Conservation (phyloP, 208 protist species). For the Leishmania tarentolae region DNA sequence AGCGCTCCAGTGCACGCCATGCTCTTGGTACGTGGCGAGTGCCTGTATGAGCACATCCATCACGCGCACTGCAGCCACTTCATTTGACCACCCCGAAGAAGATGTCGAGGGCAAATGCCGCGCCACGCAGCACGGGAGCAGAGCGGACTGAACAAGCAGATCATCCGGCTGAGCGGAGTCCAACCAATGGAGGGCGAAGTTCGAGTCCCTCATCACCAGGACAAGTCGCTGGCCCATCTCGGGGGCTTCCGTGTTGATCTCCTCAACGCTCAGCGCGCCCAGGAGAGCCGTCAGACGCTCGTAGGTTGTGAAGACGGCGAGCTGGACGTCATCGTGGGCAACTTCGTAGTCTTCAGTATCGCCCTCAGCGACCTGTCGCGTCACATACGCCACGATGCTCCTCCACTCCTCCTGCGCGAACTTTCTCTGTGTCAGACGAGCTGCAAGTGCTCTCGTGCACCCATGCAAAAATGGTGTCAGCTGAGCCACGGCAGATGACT, state of each 20-base stretch:
- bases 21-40: slow-evolving; percentile 5
- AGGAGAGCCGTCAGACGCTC: slow-evolving; percentile 61
- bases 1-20: neutral
- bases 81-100: neutral
- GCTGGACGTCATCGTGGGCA: slow-evolving; percentile 40
- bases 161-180: slow-evolving; percentile 1
- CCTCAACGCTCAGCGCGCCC: slow-evolving; percentile 16
- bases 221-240: slow-evolving; percentile 14
- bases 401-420: slow-evolving; percentile 19
- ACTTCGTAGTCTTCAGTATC: slow-evolving; percentile 54
- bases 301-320: slow-evolving; percentile 67
- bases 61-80: slow-evolving; percentile 7
- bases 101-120: slow-evolving; percentile 18
- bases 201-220: slow-evolving; percentile 13
- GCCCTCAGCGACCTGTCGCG: slow-evolving; percentile 21
- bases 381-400: slow-evolving; percentile 37
- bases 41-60: slow-evolving; percentile 19
- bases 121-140: slow-evolving; percentile 32
- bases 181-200: slow-evolving; percentile 13
- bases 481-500: slow-evolving; percentile 18
- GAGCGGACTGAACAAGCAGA: slow-evolving; percentile 24
- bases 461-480: slow-evolving; percentile 24
- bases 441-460: slow-evolving; percentile 27
- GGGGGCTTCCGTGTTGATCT: neutral
- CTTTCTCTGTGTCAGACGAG: slow-evolving; percentile 25